A percentile compares a stretch with the other conserved stretches of the same genome.
These are phyloP conservation scores for Anisodus acutangulus DNA, from an alignment of 257 asterid species.

Conservation along the genomic window DNA sequence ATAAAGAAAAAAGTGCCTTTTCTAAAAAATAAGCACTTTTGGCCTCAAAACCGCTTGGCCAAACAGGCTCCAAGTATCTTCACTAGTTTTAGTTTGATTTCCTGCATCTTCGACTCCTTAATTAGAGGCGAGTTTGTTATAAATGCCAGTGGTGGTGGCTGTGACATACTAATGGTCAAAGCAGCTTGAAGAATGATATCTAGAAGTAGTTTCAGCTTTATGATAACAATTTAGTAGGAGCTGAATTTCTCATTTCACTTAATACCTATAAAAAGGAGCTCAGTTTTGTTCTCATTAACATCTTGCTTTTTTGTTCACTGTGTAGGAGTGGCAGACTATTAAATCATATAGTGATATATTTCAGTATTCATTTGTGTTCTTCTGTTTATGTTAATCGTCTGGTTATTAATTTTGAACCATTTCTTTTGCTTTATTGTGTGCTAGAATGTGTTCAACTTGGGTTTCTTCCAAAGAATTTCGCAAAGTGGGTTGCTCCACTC, in stretches of 20 bases:
- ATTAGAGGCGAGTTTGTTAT: neutral
- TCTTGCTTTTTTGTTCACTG: neutral
- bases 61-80: neutral
- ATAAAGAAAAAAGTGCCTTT: too few species aligned
- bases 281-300: slow-evolving; percentile 13
- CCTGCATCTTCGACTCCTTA: neutral
- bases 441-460: slow-evolving; percentile 80
- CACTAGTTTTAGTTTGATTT: neutral
- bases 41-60: too few species aligned
- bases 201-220: neutral
- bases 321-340: neutral
- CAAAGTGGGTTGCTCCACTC: slow-evolving; percentile 88
- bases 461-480: slow-evolving; percentile 75
- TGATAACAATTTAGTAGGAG: neutral
- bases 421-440: slow-evolving; percentile 20
- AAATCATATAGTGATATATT: neutral
- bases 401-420: slow-evolving; percentile 7
- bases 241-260: neutral
- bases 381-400: neutral
- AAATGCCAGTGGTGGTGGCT: neutral
- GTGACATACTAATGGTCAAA: slow-evolving; percentile 6
- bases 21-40: too few species aligned
- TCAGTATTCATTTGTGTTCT: neutral
- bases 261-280: neutral
- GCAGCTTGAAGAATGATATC: neutral